Evolutionary conservation across 139 green algal species (phyloP).

Genomic region (Deuterostichococcus epilithicus): DNA sequence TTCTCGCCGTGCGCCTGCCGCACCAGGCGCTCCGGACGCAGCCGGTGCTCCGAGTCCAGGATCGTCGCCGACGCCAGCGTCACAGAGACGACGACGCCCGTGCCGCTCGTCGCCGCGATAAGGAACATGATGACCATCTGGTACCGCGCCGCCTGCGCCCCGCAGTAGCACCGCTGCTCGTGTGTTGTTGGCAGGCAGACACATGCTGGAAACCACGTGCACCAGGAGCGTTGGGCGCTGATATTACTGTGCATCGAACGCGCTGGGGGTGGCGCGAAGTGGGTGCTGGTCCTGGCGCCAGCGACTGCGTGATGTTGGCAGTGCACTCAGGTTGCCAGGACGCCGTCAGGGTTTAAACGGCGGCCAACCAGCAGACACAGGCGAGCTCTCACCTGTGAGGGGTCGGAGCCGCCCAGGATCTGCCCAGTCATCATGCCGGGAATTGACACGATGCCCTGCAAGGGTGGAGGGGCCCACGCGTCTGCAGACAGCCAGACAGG

Average conservation of each 20-base stretch:
- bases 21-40: constrained; percentile 8
- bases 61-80: constrained; percentile 2
- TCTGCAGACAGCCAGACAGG: too few relatives aligned
- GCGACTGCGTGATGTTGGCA: too few relatives aligned
- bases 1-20: not conserved
- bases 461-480: too few relatives aligned
- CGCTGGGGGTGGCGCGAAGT: too few relatives aligned
- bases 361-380: not conserved
- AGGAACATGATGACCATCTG: constrained; percentile 84
- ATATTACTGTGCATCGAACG: not conserved
- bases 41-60: not conserved
- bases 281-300: too few relatives aligned
- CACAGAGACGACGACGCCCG: constrained; percentile 2
- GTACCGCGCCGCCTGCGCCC: constrained; percentile 60
- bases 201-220: not conserved
- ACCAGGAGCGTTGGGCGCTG: not conserved
- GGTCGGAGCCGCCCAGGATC: constrained; percentile 69
- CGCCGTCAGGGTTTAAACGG: not conserved
- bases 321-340: too few relatives aligned
- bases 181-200: not conserved
- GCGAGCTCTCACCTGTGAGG: constrained; percentile 28
- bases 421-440: constrained; percentile 86
- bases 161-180: not conserved
- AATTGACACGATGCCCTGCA: constrained; percentile 65
- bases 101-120: constrained; percentile 26